phyloP scores from a whole-genome alignment of 148 eudicot species.

The Camellia lanceoleosa region DNA sequence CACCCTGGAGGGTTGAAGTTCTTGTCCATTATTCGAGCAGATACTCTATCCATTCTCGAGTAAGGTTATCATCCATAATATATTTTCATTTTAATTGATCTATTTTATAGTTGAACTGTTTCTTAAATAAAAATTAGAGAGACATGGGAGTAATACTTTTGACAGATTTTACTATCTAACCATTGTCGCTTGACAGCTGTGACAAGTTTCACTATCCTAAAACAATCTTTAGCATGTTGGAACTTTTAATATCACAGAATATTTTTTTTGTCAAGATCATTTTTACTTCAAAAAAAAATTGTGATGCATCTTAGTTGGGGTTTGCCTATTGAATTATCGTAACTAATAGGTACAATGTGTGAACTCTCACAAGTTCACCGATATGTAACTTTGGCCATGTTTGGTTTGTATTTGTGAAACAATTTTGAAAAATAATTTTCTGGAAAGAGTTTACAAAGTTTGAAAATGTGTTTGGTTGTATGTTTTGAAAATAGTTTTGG shows the following conservation, averaged over 20 bases:
- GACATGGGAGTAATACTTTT: background rate
- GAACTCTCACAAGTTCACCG: background rate
- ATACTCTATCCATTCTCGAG: constrained; percentile 70
- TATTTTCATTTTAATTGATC: background rate
- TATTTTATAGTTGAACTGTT: background rate
- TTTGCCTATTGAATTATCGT: background rate
- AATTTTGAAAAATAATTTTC: too few species aligned
- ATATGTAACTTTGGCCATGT: too few species aligned
- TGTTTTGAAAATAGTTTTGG: too few species aligned
- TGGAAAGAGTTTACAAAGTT: too few species aligned
- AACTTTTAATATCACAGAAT: background rate
- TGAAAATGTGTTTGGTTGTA: too few species aligned
- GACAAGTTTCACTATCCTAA: background rate
- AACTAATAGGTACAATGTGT: background rate
- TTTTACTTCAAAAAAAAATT: background rate
- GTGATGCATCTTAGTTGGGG: background rate
- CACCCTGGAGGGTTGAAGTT: constrained; percentile 95
- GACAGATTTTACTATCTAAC: background rate
- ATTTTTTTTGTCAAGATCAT: background rate
- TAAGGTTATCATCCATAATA: constrained; percentile 44
- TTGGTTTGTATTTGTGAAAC: too few species aligned
- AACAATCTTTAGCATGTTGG: background rate
- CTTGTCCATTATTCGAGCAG: constrained; percentile 68
- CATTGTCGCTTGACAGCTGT: background rate
- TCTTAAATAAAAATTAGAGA: background rate